Percentiles rank a stretch among this genome's conserved stretches.
Conservation (phyloP, 2,329 filamentous ascomycete genomes). For the Fusarium setosum region DNA sequence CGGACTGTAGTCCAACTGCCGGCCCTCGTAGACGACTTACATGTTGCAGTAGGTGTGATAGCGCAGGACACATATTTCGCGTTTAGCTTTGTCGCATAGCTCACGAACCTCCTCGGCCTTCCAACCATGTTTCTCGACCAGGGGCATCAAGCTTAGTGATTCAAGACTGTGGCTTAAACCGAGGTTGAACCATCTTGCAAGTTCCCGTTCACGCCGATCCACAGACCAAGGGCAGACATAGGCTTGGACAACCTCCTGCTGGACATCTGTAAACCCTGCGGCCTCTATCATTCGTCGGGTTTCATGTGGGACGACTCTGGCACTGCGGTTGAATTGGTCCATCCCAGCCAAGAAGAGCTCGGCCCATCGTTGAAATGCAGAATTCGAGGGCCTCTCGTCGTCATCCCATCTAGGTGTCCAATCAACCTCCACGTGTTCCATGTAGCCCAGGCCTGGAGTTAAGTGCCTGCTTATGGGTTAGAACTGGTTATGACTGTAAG, state of each 20-base stretch:
- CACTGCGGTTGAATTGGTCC: slow-evolving; percentile 70
- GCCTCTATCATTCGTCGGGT: slow-evolving; percentile 71
- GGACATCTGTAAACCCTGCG: slow-evolving; percentile 84
- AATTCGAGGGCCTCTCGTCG: slow-evolving; percentile 66
- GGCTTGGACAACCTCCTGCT: slow-evolving; percentile 74
- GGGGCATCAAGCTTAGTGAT: slow-evolving; percentile 77
- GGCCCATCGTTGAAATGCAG: slow-evolving; percentile 76
- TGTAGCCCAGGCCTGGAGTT: slow-evolving; percentile 76
- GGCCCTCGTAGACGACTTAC: slow-evolving; percentile 65
- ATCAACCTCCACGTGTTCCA: slow-evolving; percentile 94
- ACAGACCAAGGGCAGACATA: slow-evolving; percentile 80
- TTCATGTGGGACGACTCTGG: slow-evolving; percentile 64
- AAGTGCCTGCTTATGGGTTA: slow-evolving; percentile 69
- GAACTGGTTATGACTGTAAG: background rate
- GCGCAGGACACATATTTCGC: slow-evolving; percentile 75
- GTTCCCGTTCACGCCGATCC: slow-evolving; percentile 71
- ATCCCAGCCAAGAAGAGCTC: slow-evolving; percentile 76
- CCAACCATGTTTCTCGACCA: slow-evolving; percentile 64
- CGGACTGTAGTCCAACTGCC: background rate
- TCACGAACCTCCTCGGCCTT: slow-evolving; percentile 70
- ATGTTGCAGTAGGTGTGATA: slow-evolving; percentile 80
- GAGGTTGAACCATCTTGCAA: slow-evolving; percentile 87
- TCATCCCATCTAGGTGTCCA: slow-evolving; percentile 80
- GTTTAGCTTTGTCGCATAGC: slow-evolving; percentile 71
- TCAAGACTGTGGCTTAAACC: slow-evolving; percentile 79